Percentiles rank a stretch among this genome's conserved stretches.
These are phyloP conservation scores for Tuber calosporum DNA, from an alignment of 495 filamentous ascomycete species.

Conservation along the genomic window DNA sequence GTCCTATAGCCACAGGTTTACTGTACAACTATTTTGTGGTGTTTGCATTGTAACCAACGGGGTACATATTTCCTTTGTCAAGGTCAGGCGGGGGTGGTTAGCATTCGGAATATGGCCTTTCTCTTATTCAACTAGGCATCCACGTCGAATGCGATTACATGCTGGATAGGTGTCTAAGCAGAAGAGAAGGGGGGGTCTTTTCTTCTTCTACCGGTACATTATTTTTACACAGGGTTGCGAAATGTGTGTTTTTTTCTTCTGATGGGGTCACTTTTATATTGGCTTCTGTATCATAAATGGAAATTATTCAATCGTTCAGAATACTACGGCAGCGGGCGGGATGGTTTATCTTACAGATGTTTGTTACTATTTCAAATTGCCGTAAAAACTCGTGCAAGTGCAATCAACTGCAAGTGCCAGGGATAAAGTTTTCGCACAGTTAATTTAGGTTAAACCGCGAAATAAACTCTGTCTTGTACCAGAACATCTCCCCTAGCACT, in stretches of 20 bases:
- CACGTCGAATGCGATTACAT: neutral
- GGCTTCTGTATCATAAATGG: constrained; percentile 5
- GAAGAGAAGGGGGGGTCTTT: neutral
- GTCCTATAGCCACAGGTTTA: neutral
- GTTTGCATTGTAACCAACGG: constrained; percentile 5
- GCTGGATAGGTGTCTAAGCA: neutral
- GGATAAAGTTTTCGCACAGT: too few species aligned
- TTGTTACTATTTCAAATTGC: neutral
- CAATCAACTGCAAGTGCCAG: too few species aligned
- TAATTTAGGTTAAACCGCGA: too few species aligned
- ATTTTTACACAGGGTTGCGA: neutral
- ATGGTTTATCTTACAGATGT: neutral
- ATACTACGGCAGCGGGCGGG: neutral
- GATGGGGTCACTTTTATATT: neutral
- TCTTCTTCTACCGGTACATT: neutral
- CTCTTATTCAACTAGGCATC: neutral
- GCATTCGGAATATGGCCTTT: neutral
- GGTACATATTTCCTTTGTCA: constrained; percentile 22
- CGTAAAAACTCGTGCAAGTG: neutral
- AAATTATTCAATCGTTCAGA: neutral
- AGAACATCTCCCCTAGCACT: too few species aligned
- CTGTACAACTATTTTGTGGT: neutral
- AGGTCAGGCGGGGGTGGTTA: constrained; percentile 3
- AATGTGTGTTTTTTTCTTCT: neutral
- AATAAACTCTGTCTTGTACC: too few species aligned